Evolutionary conservation across 179 eudicot genomes (phyloP).

Genomic region (Heliamphora pulchella): DNA sequence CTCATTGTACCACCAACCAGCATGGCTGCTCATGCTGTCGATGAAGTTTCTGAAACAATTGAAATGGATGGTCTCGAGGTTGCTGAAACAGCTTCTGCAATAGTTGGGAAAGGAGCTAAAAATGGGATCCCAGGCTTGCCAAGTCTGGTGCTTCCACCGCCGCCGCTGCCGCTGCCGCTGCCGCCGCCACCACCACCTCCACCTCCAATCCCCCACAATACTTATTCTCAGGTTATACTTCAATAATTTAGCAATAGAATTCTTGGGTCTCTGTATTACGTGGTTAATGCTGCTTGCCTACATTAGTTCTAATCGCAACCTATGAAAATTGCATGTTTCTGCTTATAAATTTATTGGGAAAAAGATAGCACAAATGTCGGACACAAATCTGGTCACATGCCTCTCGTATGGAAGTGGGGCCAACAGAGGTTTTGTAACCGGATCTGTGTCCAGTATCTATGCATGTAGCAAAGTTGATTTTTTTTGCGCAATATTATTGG

Average conservation of each 20-base stretch:
- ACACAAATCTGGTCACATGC: no score
- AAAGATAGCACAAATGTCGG: no score
- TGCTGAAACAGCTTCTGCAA: slow-evolving; percentile 22
- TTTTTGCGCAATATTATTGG: no score
- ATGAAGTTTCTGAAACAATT: slow-evolving; percentile 47
- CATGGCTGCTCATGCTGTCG: slow-evolving; percentile 74
- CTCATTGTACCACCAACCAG: slow-evolving; percentile 51
- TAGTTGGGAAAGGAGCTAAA: slow-evolving; percentile 23
- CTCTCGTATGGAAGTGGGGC: no score
- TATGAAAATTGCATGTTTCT: background rate
- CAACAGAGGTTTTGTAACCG: no score
- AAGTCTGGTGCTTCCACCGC: slow-evolving; percentile 22
- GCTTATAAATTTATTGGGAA: background rate
- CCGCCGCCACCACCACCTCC: no score
- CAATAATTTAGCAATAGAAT: background rate
- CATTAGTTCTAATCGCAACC: background rate
- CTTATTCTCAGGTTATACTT: slow-evolving; percentile 48
- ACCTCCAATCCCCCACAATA: slow-evolving; percentile 41
- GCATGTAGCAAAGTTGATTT: no score
- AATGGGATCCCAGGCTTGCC: slow-evolving; percentile 21
- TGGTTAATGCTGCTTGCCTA: background rate
- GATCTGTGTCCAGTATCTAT: no score
- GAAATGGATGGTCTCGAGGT: slow-evolving; percentile 39
- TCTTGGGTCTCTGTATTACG: background rate
- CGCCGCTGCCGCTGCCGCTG: slow-evolving; percentile 40